phyloP scores from a whole-genome alignment of 345 rosid genomes.

The Populus simonii region DNA sequence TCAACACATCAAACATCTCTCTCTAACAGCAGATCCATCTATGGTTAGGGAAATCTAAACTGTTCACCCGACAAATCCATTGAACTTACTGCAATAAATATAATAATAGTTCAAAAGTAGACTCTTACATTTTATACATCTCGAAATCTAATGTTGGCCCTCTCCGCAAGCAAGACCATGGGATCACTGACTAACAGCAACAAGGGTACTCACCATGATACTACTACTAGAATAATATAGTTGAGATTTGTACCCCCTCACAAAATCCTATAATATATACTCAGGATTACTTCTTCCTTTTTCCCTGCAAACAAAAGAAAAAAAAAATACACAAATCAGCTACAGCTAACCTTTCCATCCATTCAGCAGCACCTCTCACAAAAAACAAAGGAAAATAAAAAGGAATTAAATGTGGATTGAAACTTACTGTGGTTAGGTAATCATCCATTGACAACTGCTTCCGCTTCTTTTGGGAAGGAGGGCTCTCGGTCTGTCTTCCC shows the following conservation, averaged over 20 bases:
- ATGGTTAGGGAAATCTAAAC: not conserved
- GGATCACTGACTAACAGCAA: not conserved
- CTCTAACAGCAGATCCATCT: not conserved
- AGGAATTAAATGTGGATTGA: not conserved
- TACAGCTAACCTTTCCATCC: too few species aligned
- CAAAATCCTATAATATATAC: not conserved
- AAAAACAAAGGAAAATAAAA: not conserved
- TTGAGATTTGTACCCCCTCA: not conserved
- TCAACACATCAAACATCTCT: not conserved
- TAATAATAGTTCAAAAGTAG: not conserved
- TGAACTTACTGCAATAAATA: not conserved
- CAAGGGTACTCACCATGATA: not conserved
- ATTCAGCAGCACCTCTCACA: not conserved
- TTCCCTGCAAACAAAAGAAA: constrained; percentile 46
- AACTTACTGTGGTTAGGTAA: constrained; percentile 51
- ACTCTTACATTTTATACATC: not conserved
- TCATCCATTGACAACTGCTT: constrained; percentile 89
- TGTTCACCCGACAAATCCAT: not conserved
- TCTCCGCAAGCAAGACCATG: not conserved
- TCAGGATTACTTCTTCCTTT: constrained; percentile 54
- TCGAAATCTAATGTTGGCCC: not conserved
- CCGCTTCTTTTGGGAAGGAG: constrained; percentile 59
- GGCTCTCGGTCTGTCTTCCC: constrained; percentile 71
- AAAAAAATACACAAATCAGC: not conserved
- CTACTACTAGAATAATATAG: not conserved